Conservation (phyloP, 495 filamentous ascomycete genomes). For the Pseudevernia furfuracea region DNA sequence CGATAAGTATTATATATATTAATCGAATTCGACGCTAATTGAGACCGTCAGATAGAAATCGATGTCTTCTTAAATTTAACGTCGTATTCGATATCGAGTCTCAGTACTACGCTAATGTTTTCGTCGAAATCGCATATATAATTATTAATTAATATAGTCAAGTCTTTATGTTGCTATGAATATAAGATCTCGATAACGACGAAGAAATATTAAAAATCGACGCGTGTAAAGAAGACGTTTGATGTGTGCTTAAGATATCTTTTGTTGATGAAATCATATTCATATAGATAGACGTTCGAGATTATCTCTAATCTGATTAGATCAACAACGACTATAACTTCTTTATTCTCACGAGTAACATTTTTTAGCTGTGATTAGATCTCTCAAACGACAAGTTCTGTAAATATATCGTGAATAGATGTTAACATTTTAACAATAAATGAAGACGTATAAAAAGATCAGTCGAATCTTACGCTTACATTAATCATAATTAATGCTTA, state of each 20-base stretch:
- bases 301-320: background rate
- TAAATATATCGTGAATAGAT: background rate
- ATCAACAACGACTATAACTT: background rate
- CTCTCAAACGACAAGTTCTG: background rate
- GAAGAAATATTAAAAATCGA: background rate
- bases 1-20: conserved; percentile 24
- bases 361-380: background rate
- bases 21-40: background rate
- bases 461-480: conserved; percentile 6
- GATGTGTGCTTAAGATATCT: background rate
- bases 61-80: too few relatives aligned
- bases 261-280: background rate
- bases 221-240: background rate
- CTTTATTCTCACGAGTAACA: background rate
- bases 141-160: background rate
- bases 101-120: too few relatives aligned
- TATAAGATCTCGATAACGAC: conserved; percentile 1
- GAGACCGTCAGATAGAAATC: too few relatives aligned
- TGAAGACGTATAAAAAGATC: background rate
- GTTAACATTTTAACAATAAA: background rate
- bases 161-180: background rate
- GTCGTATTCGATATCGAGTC: too few relatives aligned
- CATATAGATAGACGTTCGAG: too few relatives aligned
- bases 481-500: background rate
- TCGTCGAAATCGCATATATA: background rate